Evolutionary conservation across 2,329 filamentous ascomycete genomes (phyloP).

Genomic region (Neophaeococcomyces mojaviensis): DNA sequence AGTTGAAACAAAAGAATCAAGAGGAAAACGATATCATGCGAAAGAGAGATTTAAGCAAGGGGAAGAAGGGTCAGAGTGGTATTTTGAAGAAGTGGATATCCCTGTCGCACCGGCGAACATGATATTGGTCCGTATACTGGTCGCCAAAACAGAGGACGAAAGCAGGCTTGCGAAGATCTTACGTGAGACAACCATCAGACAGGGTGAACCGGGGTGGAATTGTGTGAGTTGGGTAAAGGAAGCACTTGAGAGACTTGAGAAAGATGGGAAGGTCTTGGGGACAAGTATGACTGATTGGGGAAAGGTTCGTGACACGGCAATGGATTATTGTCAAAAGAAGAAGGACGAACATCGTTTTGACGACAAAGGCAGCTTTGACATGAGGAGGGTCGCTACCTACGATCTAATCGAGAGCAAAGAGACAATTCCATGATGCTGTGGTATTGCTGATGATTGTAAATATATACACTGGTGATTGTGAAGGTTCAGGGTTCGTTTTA

Average conservation of each 20-base stretch:
- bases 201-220: conserved; percentile 32
- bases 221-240: conserved; percentile 40
- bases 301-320: conserved; percentile 29
- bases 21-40: conserved; percentile 28
- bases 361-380: conserved; percentile 30
- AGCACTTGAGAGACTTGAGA: conserved; percentile 27
- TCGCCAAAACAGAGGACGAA: conserved; percentile 28
- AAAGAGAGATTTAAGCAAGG: conserved; percentile 25
- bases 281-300: conserved; percentile 29
- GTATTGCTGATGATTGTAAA: conserved; percentile 2
- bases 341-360: conserved; percentile 33
- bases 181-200: conserved; percentile 26
- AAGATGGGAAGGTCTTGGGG: conserved; percentile 29
- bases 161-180: conserved; percentile 26
- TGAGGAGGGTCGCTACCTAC: conserved; percentile 29
- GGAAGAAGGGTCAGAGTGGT: conserved; percentile 21
- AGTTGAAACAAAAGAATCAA: conserved; percentile 18
- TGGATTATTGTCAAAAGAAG: conserved; percentile 36
- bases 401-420: conserved; percentile 29
- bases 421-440: conserved; percentile 13
- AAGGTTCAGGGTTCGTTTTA: no score
- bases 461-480: no score
- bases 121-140: conserved; percentile 27
- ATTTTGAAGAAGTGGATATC: conserved; percentile 25
- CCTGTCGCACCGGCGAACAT: conserved; percentile 22